Base-by-base conservation (phyloP, 2,329 filamentous ascomycete genomes). In the Juglanconis sp. region DNA sequence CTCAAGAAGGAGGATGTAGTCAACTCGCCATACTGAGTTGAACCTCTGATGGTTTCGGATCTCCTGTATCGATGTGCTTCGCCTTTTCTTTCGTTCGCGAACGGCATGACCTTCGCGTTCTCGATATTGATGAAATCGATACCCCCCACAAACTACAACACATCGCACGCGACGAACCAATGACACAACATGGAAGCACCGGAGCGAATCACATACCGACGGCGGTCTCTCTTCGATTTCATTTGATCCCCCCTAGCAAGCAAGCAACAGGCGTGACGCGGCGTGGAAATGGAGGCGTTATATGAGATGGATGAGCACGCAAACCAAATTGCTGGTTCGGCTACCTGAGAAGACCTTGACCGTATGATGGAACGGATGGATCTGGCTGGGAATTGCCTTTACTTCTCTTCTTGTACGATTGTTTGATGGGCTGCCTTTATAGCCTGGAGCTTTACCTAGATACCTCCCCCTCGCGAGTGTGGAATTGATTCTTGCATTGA, bases 1-100 rank as follows among this genome's bases (percentile, higher is more conserved):
- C 79, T 96, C 52, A 87, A 88, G 55, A 86, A 85, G 71, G 89
- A 92, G 47, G 92, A 96, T 59, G 87, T 97, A 67, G 94, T 98
- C 31, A 88, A 96, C 69, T 82, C 83, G 40, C 81, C 83, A 11
- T 87, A 82, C 67, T 87, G 72, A 71, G 50, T 11, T 31, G 7
- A 8, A 11, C 10, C 11, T 1, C 13, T 31, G 24, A 9, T 15
- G 32, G 8, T n/a, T 17, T 17, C 17, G 17, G 17, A 17, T 17
- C 17, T 17, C 17, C 17, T 17, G 17, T 17, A 17, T 17, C 17
- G 17, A 17, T 17, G 8, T 24, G 31, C 51, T 8, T 40, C 5
- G 17, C 10, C 13, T 54, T 52, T 13, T 5, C 35, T 46, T 30
- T 32, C 5, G 51, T 40, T 34, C 15, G 53, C n/a, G 31, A 34